Conservation (phyloP, 495 filamentous ascomycete species). For the Bacidia gigantensis region DNA sequence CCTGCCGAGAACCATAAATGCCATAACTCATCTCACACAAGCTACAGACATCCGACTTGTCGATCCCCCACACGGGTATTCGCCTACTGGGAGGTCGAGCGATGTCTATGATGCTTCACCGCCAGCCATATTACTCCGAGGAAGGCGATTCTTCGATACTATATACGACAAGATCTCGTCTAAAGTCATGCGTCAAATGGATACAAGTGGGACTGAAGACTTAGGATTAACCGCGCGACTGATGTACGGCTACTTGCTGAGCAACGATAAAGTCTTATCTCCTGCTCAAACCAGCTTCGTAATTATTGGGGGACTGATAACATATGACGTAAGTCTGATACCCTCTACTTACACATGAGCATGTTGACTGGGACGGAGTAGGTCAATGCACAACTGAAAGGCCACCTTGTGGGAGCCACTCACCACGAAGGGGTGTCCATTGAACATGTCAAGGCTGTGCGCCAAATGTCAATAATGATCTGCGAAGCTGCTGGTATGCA, state of each 20-base stretch:
- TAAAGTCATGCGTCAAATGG: constrained; percentile 40
- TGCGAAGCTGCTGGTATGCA: constrained; percentile 37
- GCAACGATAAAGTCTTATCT: constrained; percentile 33
- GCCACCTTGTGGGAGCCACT: constrained; percentile 38
- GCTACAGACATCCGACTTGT: constrained; percentile 33
- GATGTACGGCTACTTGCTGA: constrained; percentile 39
- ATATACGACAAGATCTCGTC: constrained; percentile 39
- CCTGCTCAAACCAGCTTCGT: constrained; percentile 38
- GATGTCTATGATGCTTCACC: constrained; percentile 25
- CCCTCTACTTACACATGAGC: background rate
- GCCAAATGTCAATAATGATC: constrained; percentile 34
- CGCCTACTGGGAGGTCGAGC: constrained; percentile 28
- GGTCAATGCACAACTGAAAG: constrained; percentile 43
- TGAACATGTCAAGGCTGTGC: constrained; percentile 38
- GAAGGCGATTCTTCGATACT: constrained; percentile 35
- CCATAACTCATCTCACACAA: constrained; percentile 33
- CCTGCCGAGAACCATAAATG: constrained; percentile 42
- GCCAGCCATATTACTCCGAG: constrained; percentile 31
- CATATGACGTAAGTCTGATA: constrained; percentile 32
- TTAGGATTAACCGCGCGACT: constrained; percentile 36
- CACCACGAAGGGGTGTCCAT: constrained; percentile 37
- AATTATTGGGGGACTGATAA: constrained; percentile 41
- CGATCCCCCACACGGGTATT: constrained; percentile 27
- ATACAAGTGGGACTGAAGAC: constrained; percentile 39
- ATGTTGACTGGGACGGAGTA: constrained; percentile 9